Evolutionary conservation across 352 stramenopile genomes (phyloP), one percentile per base, ranked within the genome.

Genomic region (Phytophthora sp.): DNA sequence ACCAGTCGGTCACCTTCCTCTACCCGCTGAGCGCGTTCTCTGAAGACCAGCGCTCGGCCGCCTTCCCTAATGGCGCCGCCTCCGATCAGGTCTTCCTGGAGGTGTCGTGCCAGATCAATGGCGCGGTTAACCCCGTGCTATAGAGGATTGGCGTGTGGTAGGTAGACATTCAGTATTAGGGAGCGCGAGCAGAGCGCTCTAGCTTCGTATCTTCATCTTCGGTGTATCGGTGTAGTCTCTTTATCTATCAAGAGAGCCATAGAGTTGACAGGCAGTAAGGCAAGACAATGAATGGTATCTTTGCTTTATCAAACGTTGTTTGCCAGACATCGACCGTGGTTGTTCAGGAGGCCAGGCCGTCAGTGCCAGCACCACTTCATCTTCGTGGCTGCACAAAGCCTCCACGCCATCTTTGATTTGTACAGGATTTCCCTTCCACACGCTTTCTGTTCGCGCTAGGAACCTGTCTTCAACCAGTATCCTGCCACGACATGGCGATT

Each of bases 11-110:
- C 51, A 91, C 84, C 66, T 95, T 95, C 65, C 51, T 95, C 21
- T 95, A 95, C 57, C 87, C 87, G n/a, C 72, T 95, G 72, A 89
- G 81, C 37, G 87, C 84, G 15, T 93, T 92, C 56, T 77, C 77
- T 2, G 68, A 74, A 23, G 82, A 89, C 24, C 59, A 79, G 53
- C 74, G 76, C 42, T 74, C 69, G 35, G 63, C 59, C 42, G 74
- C 69, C 3, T 73, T 73, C 24, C 54, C 61, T 18, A 50, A 63
- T 18, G 45, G 57, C 11, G 58, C 60, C 17, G 26, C 61, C 2
- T 74, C 70, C 17, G 79, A 90, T 57, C 73, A 75, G n/a, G 74
- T 91, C 58, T 93, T 91, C 50, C 61, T 93, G 27, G 84, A 93
- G 51, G 84, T 93, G 45, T 93, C 82, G 60, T 93, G 84, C 68